Evolutionary conservation across 495 filamentous ascomycete genomes (phyloP), one percentile per base, ranked within the genome.

Genomic region (Penicillium mononematosum): DNA sequence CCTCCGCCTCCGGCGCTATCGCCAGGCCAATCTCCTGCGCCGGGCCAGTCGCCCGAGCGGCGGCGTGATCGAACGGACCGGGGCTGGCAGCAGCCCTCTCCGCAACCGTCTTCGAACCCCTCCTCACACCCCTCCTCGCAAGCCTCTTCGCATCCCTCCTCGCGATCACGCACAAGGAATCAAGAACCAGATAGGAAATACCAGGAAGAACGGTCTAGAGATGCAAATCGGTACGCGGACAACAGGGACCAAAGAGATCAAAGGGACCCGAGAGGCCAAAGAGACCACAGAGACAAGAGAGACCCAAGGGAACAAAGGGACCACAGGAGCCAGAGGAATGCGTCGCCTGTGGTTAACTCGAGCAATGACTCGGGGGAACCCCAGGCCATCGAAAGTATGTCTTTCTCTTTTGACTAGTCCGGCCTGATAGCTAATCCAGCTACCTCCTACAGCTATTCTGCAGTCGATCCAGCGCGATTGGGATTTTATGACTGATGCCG

Each of bases 401-500:
- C 4, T 31, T 22, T 17, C 6, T 4, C 29, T 38, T 32, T 24
- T 53, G 48, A 22, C 19, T 50, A 16, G 12, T 1, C 11, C 43
- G 31, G 19, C 9, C 29, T 17, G 31, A 49, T 24, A 47, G 25
- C 45, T 46, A 24, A 56, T 49, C 11, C 20, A 8, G 17, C 31
- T 22, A 25, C 36, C n/a, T n/a, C 41, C 24, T 58, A 16, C 42
- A 81, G 86, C 84, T 60, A 79, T 90, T 42, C 69, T 91, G 12
- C 72, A 79, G 32, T 78, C 89, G 47, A 96, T 98, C 61, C 85
- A 92, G 67, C 76, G 81, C 46, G 90, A 95, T 65, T 99, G 93
- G 93, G 85, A 87, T 55, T 88, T 92, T 63, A 94, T 99, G 89
- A 86, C 85, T 53, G 81, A 88, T 63, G 85, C 87, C 46, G 85